phyloP scores from a whole-genome alignment of 306 rosid species.

The Sindora glabra region DNA sequence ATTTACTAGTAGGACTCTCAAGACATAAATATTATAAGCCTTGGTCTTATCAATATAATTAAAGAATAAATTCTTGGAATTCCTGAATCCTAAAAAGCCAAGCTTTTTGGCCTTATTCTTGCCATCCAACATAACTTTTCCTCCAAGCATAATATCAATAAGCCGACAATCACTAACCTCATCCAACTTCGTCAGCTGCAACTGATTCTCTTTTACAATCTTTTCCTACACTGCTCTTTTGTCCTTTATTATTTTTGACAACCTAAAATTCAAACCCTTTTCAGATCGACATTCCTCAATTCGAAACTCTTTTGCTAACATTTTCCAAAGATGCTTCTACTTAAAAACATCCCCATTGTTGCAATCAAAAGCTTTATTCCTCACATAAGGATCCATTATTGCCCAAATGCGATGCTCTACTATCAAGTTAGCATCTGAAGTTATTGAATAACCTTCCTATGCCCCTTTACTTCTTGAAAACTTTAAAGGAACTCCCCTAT shows the following conservation, averaged over 20 bases:
- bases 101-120: slow-evolving; percentile 39
- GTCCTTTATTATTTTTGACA: slow-evolving; percentile 27
- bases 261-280: slow-evolving; percentile 13
- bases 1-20: no score
- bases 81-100: slow-evolving; percentile 38
- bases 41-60: slow-evolving; percentile 30
- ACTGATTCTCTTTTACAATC: slow-evolving; percentile 27
- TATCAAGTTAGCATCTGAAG: slow-evolving; percentile 37
- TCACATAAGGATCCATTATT: not conserved
- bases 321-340: no score
- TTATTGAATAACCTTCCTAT: slow-evolving; percentile 25
- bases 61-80: slow-evolving; percentile 33
- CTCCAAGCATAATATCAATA: not conserved
- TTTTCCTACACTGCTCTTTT: slow-evolving; percentile 31
- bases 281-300: slow-evolving; percentile 40
- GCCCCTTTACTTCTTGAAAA: slow-evolving; percentile 28
- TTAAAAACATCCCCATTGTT: slow-evolving; percentile 32
- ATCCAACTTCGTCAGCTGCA: slow-evolving; percentile 22
- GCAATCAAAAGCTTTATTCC: not conserved
- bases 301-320: slow-evolving; percentile 32
- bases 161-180: slow-evolving; percentile 30
- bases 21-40: slow-evolving; percentile 21
- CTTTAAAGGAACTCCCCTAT: slow-evolving; percentile 21
- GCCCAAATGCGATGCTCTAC: not conserved
- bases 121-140: not conserved